Percentiles rank a stretch among this genome's conserved stretches.
Conservation (phyloP, 2,329 filamentous ascomycete species). For the Colletotrichum sp. region DNA sequence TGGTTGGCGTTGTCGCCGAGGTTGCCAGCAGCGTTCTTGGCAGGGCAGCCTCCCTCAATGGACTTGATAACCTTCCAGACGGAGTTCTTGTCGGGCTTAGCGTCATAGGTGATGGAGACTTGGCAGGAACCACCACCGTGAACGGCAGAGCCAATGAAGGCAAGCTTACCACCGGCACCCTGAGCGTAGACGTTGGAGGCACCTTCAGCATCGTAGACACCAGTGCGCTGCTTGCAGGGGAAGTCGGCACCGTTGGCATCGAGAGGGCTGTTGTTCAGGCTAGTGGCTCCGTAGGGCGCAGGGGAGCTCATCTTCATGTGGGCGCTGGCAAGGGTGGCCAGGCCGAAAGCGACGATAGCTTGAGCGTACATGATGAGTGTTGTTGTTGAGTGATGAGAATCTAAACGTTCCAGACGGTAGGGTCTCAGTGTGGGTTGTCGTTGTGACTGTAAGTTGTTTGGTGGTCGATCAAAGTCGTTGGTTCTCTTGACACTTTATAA, state of each 20-base stretch:
- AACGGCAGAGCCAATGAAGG: slow-evolving; percentile 73
- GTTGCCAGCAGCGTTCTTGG: slow-evolving; percentile 62
- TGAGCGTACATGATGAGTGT: slow-evolving; percentile 59
- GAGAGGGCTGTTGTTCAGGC: slow-evolving; percentile 68
- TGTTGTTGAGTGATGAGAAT: slow-evolving; percentile 25
- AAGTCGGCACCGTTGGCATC: slow-evolving; percentile 67
- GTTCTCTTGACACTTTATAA: slow-evolving; percentile 14
- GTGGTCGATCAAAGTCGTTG: slow-evolving; percentile 2
- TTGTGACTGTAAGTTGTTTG: slow-evolving; percentile 14
- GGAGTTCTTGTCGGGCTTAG: slow-evolving; percentile 66
- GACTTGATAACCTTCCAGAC: slow-evolving; percentile 91
- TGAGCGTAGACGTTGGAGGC: slow-evolving; percentile 65
- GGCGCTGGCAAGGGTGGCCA: slow-evolving; percentile 67
- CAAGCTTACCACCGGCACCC: slow-evolving; percentile 65
- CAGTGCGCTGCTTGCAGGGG: slow-evolving; percentile 76
- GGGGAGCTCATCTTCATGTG: slow-evolving; percentile 81
- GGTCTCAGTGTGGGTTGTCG: slow-evolving; percentile 15
- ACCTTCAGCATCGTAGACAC: slow-evolving; percentile 49
- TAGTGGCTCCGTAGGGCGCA: slow-evolving; percentile 57
- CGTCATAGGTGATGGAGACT: slow-evolving; percentile 82
- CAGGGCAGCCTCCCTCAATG: slow-evolving; percentile 84
- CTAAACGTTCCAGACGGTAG: slow-evolving; percentile 47
- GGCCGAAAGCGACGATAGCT: slow-evolving; percentile 55
- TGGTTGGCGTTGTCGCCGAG: slow-evolving; percentile 50
- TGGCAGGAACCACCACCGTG: slow-evolving; percentile 96